Conservation (phyloP, 768 basidiomycete species). For the Hericium alpestre region DNA sequence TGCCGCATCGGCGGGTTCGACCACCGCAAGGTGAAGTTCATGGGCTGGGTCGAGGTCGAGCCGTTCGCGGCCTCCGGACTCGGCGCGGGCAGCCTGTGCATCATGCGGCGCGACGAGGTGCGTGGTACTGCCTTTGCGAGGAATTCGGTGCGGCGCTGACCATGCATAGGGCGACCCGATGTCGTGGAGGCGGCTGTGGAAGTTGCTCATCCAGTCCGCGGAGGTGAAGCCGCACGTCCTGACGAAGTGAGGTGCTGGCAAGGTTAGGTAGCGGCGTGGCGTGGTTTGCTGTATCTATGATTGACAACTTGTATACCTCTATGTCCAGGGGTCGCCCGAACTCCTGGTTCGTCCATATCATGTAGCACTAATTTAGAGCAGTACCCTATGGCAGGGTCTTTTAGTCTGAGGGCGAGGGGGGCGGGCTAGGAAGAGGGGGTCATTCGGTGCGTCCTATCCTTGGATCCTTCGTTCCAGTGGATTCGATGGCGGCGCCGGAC, state of each 20-base stretch:
- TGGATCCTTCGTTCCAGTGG: no score
- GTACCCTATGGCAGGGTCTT: no score
- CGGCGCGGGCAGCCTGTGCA: conserved; percentile 47
- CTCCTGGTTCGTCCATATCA: no score
- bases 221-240: conserved; percentile 51
- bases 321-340: no score
- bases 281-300: no score
- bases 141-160: not conserved
- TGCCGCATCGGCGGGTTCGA: conserved; percentile 59
- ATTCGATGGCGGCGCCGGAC: no score
- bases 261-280: no score
- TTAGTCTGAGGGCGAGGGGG: no score
- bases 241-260: conserved; percentile 8
- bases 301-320: no score
- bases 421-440: no score
- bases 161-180: conserved; percentile 56
- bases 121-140: conserved; percentile 15
- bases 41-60: conserved; percentile 70
- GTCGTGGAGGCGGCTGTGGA: conserved; percentile 73
- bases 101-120: conserved; percentile 63
- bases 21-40: conserved; percentile 49
- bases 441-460: no score
- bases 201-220: conserved; percentile 40
- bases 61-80: conserved; percentile 35
- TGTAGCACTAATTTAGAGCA: no score